phyloP scores from a whole-genome alignment of 306 rosid genomes.

The Castanea crenata region DNA sequence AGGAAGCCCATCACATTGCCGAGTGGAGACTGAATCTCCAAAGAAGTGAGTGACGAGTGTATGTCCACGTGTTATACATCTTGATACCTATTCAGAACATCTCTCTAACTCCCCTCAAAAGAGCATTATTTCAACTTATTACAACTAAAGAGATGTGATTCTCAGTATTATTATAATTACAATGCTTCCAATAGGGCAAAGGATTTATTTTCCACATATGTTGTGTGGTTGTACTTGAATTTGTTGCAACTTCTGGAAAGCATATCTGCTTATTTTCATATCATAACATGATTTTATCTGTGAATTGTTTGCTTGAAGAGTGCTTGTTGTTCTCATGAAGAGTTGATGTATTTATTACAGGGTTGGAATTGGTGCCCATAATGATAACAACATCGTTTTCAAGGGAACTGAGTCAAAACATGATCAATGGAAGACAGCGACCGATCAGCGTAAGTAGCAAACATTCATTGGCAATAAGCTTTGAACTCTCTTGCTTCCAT shows the following conservation, averaged over 20 bases:
- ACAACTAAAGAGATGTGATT: conserved; percentile 7
- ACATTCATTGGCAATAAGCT: conserved; percentile 16
- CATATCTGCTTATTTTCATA: neutral
- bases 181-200: conserved; percentile 15
- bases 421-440: conserved; percentile 31
- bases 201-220: neutral
- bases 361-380: conserved; percentile 29
- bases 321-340: conserved; percentile 9
- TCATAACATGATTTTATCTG: conserved; percentile 4
- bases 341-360: conserved; percentile 41
- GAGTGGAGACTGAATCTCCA: conserved; percentile 43
- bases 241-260: neutral
- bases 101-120: neutral
- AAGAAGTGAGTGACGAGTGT: conserved; percentile 50
- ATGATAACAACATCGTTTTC: conserved; percentile 25
- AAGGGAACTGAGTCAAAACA: conserved; percentile 27
- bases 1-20: conserved; percentile 46
- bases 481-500: neutral
- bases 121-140: conserved; percentile 4
- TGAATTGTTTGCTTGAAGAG: conserved; percentile 6
- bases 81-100: conserved; percentile 14
- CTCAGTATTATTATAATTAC: conserved; percentile 3
- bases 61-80: neutral
- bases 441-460: conserved; percentile 58
- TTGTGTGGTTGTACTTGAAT: conserved; percentile 23